Conservation (phyloP, 805 yeast genomes). For the Zygosaccharomyces gambellarensis region DNA sequence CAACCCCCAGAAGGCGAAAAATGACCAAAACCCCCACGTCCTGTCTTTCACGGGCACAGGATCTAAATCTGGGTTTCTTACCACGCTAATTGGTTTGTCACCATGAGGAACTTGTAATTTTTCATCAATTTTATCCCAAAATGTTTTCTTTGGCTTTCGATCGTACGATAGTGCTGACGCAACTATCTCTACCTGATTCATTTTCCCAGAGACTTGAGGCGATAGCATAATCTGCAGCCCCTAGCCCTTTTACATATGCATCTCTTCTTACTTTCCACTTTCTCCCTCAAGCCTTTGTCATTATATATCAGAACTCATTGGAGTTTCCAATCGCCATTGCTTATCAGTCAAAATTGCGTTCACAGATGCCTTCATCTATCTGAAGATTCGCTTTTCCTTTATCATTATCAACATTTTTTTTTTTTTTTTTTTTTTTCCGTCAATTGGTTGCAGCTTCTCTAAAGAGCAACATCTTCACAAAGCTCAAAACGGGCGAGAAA, state of each 20-base stretch:
- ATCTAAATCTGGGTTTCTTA: slow-evolving; percentile 38
- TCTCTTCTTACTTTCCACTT: too few relatives aligned
- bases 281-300: background rate
- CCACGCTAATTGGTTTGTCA: slow-evolving; percentile 27
- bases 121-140: slow-evolving; percentile 8
- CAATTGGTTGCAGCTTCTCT: background rate
- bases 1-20: slow-evolving; percentile 37
- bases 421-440: too few relatives aligned
- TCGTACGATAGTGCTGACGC: background rate
- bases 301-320: background rate
- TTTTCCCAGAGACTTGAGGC: background rate
- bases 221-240: background rate
- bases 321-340: too few relatives aligned
- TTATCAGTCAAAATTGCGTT: too few relatives aligned
- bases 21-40: slow-evolving; percentile 37
- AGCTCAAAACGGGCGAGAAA: background rate
- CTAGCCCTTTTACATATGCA: too few relatives aligned
- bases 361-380: too few relatives aligned
- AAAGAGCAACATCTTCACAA: background rate
- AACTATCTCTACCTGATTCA: background rate
- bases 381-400: too few relatives aligned
- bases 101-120: slow-evolving; percentile 30
- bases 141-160: background rate
- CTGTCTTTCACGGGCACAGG: slow-evolving; percentile 36
- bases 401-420: too few relatives aligned